These are phyloP conservation scores for Pseudozyma thailandica DNA, from an alignment of 1,284 basidiomycete species.

Conservation along the genomic window DNA sequence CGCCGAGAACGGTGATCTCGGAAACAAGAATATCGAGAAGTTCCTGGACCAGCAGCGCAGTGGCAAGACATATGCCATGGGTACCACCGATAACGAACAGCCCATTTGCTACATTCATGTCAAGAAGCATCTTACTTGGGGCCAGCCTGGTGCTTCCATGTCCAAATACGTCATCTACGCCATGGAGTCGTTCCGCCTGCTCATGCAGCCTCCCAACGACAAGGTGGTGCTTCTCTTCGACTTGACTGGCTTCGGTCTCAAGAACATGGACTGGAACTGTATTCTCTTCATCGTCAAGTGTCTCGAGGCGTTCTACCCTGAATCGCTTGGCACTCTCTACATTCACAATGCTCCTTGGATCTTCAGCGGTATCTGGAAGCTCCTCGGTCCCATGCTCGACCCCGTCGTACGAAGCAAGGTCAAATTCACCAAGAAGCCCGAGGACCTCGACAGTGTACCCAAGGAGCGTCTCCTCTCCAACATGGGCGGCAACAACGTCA, in stretches of 20 bases:
- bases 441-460: slow-evolving; percentile 62
- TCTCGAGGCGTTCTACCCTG: slow-evolving; percentile 67
- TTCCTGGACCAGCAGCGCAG: slow-evolving; percentile 68
- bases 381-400: slow-evolving; percentile 66
- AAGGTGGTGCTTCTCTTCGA: slow-evolving; percentile 66
- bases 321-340: slow-evolving; percentile 67
- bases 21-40: slow-evolving; percentile 65
- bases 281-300: slow-evolving; percentile 67
- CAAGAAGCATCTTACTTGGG: slow-evolving; percentile 59
- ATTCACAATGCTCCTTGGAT: slow-evolving; percentile 67
- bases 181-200: slow-evolving; percentile 62
- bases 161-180: slow-evolving; percentile 65
- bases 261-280: slow-evolving; percentile 68
- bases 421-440: slow-evolving; percentile 65
- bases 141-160: slow-evolving; percentile 65
- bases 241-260: slow-evolving; percentile 67
- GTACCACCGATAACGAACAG: slow-evolving; percentile 63
- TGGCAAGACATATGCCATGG: slow-evolving; percentile 68
- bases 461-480: slow-evolving; percentile 48
- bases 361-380: slow-evolving; percentile 68
- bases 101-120: slow-evolving; percentile 68
- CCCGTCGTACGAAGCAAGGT: slow-evolving; percentile 67
- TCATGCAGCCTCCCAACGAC: slow-evolving; percentile 64
- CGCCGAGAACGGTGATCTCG: slow-evolving; percentile 65
- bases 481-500: slow-evolving; percentile 52